These are phyloP conservation scores for Oehlia diaphana DNA, from an alignment of 192 early-diverging fungal species.

Conservation along the genomic window DNA sequence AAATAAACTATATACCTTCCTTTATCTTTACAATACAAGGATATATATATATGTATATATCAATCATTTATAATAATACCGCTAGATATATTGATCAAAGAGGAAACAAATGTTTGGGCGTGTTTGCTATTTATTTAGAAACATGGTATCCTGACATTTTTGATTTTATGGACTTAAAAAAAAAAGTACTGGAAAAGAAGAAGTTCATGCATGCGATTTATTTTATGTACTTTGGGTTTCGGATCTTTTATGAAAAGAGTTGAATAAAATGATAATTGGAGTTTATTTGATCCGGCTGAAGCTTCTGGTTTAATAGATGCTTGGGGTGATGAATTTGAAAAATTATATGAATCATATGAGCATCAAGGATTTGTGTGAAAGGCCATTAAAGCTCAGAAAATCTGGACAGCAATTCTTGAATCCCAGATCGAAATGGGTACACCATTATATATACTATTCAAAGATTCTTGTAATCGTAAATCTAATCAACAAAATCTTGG, in stretches of 20 bases:
- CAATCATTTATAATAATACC: slow-evolving; percentile 97
- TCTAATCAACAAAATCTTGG: slow-evolving; percentile 99
- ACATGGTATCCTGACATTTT: slow-evolving; percentile 99
- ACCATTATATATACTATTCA: slow-evolving; percentile 98
- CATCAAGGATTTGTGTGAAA: slow-evolving; percentile 77
- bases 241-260: slow-evolving; percentile 97
- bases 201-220: slow-evolving; percentile 92
- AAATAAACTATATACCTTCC: too few relatives aligned
- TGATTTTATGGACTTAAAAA: slow-evolving; percentile 92
- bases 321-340: slow-evolving; percentile 93
- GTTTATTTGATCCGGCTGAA: slow-evolving; percentile 93
- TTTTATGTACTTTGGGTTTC: slow-evolving; percentile 98
- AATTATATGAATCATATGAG: slow-evolving; percentile 85
- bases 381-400: slow-evolving; percentile 95
- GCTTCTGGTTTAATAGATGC: slow-evolving; percentile 86
- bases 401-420: slow-evolving; percentile 96
- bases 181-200: slow-evolving; percentile 99
- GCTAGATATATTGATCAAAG: slow-evolving; percentile 99
- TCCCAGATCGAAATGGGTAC: slow-evolving; percentile 97
- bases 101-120: slow-evolving; percentile 96
- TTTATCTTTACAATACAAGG: too few relatives aligned
- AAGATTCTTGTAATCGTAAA: slow-evolving; percentile 99
- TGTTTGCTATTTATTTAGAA: slow-evolving; percentile 98
- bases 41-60: too few relatives aligned
- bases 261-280: slow-evolving; percentile 92